Evolutionary conservation across 495 filamentous ascomycete species (phyloP), one percentile per base, ranked within the genome.

Genomic region (Friedmanniomyces simplex): DNA sequence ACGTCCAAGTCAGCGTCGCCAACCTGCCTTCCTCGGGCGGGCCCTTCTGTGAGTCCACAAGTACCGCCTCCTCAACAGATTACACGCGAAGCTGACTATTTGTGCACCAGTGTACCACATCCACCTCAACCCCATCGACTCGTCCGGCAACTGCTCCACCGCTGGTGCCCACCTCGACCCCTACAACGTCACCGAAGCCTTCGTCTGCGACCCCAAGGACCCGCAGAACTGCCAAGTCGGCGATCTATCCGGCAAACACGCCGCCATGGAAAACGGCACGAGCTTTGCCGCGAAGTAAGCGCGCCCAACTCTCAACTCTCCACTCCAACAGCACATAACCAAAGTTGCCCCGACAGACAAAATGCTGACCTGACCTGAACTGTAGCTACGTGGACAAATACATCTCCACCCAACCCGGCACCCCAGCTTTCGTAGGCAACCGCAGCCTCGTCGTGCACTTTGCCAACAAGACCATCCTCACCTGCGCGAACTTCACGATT

Each of bases 171-270:
- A 94, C 65, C 72, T 85, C 20, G 83, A 87, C 65, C 82, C 84
- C 0, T 83, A 79, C 67, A 69, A 75, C 46, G 82, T 86, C 56
- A 82, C 82, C 54, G 81, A 90, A 68, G 67, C 67, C 16, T 75
- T 82, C 39, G 60, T 77, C 8, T 96, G 90, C 71, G 75, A 91
- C 71, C 42, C 72, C 10, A 68, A 66, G 11, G 64, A 72, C 26
- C 85, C 87, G 8, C 64, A 80, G 59, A 85, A 82, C 0, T 96
- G 90, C 74, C 82, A 94, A 69, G 81, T 87, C 25, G 90, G 90
- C 58, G 90, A 96, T 71, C 71, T 95, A 51, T 77, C 80, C 61
- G 90, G 90, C 64, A 96, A 95, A 76, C 78, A 89, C 64, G 87
- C 85, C 52, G 76, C 74, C 43, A 82, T 91, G 66, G 25, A 5